phyloP scores from a whole-genome alignment of 495 filamentous ascomycete genomes.

The Rostrohypoxylon terebratum region DNA sequence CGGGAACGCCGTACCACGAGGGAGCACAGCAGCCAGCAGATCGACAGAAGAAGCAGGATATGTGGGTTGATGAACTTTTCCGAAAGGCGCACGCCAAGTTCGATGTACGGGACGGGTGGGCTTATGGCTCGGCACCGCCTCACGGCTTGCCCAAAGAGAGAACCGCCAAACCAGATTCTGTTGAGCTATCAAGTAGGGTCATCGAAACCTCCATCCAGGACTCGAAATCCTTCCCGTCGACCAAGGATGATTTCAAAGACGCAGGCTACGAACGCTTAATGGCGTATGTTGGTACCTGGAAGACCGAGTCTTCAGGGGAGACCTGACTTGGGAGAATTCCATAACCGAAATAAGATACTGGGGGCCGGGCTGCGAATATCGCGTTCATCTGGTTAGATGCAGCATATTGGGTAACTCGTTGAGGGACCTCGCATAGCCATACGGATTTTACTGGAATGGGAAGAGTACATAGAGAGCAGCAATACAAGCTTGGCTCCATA shows the following conservation, averaged over 20 bases:
- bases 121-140: background rate
- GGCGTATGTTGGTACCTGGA: too few species aligned
- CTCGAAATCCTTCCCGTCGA: background rate
- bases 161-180: conserved; percentile 17
- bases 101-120: background rate
- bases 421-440: too few species aligned
- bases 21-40: background rate
- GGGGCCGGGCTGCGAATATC: too few species aligned
- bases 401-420: too few species aligned
- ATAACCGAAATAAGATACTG: too few species aligned
- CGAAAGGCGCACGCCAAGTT: background rate
- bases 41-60: conserved; percentile 10
- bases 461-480: too few species aligned
- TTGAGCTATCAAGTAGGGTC: conserved; percentile 26
- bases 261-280: conserved; percentile 8
- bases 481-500: too few species aligned
- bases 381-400: too few species aligned
- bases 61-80: conserved; percentile 12
- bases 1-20: background rate
- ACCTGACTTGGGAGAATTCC: too few species aligned
- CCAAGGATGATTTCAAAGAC: background rate
- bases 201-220: conserved; percentile 21
- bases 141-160: conserved; percentile 5
- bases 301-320: too few species aligned
- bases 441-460: too few species aligned